Evolutionary conservation across 2,329 filamentous ascomycete species (phyloP).

Genomic region (Trichoderma harzianum): DNA sequence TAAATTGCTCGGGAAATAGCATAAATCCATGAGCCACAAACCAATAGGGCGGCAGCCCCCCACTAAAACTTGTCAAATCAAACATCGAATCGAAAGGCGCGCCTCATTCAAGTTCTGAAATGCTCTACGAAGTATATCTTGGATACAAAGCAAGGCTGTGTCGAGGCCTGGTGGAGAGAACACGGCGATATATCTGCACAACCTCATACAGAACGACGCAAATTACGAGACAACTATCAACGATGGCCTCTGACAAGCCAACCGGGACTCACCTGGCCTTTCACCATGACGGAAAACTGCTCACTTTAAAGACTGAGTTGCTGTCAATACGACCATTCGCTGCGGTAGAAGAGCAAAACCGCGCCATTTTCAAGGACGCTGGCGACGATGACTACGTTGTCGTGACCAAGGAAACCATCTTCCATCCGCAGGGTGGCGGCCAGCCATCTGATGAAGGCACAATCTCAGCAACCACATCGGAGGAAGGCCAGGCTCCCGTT

Average conservation of each 20-base stretch:
- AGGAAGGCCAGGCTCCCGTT: not conserved
- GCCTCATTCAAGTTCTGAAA: not conserved
- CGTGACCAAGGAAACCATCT: conserved; percentile 64
- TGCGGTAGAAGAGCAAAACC: conserved; percentile 49
- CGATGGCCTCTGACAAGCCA: not conserved
- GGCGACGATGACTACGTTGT: conserved; percentile 53
- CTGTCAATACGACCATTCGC: conserved; percentile 47
- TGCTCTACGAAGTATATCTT: not conserved
- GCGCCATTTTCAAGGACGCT: conserved; percentile 56
- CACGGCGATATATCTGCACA: not conserved
- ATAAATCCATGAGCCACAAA: not conserved
- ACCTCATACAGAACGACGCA: not conserved
- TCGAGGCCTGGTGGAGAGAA: not conserved
- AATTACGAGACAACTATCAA: not conserved
- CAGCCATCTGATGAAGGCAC: conserved; percentile 66
- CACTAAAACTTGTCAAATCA: conserved; percentile 4
- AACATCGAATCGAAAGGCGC: not conserved
- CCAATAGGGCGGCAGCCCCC: conserved; percentile 10
- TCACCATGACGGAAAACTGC: conserved; percentile 42
- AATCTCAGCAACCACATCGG: conserved; percentile 45
- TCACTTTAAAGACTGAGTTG: conserved; percentile 42
- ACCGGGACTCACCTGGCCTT: conserved; percentile 42
- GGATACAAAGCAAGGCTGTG: not conserved
- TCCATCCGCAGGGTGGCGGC: conserved; percentile 72
- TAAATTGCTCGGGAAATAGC: not conserved